phyloP scores from a whole-genome alignment of 148 eudicot species.

The Mesembryanthemum crystallinum region DNA sequence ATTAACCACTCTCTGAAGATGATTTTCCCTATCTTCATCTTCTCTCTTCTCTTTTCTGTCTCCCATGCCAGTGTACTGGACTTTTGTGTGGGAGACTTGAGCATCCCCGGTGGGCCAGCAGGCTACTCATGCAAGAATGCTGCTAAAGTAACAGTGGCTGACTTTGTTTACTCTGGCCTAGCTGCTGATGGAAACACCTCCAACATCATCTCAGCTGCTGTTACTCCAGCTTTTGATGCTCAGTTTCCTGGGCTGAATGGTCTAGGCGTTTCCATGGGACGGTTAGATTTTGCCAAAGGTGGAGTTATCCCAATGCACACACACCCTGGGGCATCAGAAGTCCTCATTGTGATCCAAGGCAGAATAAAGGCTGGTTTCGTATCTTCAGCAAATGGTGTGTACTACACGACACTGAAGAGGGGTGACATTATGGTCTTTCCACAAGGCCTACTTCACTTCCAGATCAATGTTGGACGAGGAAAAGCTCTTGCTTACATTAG shows the following conservation, averaged over 20 bases:
- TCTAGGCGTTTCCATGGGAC: slow-evolving; percentile 63
- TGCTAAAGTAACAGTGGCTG: slow-evolving; percentile 38
- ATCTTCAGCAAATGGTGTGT: slow-evolving; percentile 50
- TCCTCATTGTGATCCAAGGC: slow-evolving; percentile 53
- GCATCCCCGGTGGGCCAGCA: slow-evolving; percentile 44
- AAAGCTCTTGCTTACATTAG: slow-evolving; percentile 49
- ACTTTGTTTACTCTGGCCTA: slow-evolving; percentile 55
- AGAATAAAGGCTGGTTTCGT: slow-evolving; percentile 63
- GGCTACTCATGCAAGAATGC: slow-evolving; percentile 75
- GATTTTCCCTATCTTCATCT: slow-evolving; percentile 45
- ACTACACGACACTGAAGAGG: slow-evolving; percentile 40
- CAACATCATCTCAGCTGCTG: slow-evolving; percentile 69
- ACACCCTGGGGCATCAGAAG: slow-evolving; percentile 65
- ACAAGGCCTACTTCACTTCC: slow-evolving; percentile 78
- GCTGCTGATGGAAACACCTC: slow-evolving; percentile 52
- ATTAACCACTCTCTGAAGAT: slow-evolving; percentile 27
- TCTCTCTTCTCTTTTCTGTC: slow-evolving; percentile 34
- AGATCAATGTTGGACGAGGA: slow-evolving; percentile 45
- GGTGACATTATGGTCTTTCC: slow-evolving; percentile 84
- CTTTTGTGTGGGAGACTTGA: slow-evolving; percentile 66
- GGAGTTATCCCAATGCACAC: slow-evolving; percentile 94
- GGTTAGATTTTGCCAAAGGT: slow-evolving; percentile 58
- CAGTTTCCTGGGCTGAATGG: slow-evolving; percentile 81
- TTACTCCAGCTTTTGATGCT: slow-evolving; percentile 64
- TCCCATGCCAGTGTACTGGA: slow-evolving; percentile 44